Base-by-base conservation (phyloP, 2,329 filamentous ascomycete genomes). In the Phaeosphaeria sp. region DNA sequence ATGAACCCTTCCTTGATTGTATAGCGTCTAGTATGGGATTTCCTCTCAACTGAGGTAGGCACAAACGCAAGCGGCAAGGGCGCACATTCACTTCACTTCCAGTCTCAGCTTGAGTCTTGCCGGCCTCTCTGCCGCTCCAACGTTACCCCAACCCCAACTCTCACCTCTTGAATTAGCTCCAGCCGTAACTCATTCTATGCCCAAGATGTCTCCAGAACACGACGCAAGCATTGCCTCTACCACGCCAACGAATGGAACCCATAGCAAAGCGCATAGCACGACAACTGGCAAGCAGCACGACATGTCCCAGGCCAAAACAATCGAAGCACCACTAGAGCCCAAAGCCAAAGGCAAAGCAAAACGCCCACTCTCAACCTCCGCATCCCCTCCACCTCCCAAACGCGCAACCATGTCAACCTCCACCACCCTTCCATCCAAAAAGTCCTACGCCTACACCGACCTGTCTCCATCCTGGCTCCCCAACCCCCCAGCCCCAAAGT, bases 361-460 rank as follows among this genome's bases (percentile, higher is more conserved):
- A 36, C 30, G 30, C 3, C 30, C 30, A 6, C 30, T 36, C 13
- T 36, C 30, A 11, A 36, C 30, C 9, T 15, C 30, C 13, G 6
- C 13, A 3, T 36, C 30, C 11, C 30, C 11, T 13, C 30, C 30
- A 36, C 7, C 9, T 18, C n/a, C 42, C 33, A 60, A 64, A 17
- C 49, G 44, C 6, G 44, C 41, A 46, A 50, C 50, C 33, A 54
- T 21, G 10, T 52, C 55, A 7, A 7, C 48, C n/a, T 13, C n/a
- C 23, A 21, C 18, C 36, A 17, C 42, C 17, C 15, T 56, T 59
- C 13, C 30, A 15, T 7, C 30, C 30, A 36, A 15, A 13, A 6
- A 11, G 11, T 36, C 30, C 13, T 36, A 36, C 30, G 13, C 10
- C 57, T 67, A 63, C 51, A 60, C 51, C 17, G 43, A 67, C 43